Conservation (phyloP, 305 asterid genomes). For the Nicotiana rustica region DNA sequence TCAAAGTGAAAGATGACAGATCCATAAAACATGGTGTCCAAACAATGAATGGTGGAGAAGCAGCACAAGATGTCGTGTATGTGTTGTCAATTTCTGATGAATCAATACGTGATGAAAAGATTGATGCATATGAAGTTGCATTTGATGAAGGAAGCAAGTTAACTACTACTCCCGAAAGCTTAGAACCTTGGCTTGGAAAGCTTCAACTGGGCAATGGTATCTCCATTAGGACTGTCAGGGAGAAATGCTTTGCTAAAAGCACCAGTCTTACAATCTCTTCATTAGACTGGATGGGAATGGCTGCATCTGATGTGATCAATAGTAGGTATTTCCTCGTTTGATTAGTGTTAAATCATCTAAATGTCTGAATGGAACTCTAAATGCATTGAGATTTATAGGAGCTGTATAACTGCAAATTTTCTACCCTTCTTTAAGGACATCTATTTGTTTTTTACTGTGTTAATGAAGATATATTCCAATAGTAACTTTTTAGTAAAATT, state of each 20-base stretch:
- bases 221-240: constrained; percentile 53
- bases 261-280: constrained; percentile 59
- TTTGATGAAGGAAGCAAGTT: constrained; percentile 56
- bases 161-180: constrained; percentile 46
- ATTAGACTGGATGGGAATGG: constrained; percentile 94
- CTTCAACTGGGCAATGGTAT: constrained; percentile 72
- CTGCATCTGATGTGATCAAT: constrained; percentile 75
- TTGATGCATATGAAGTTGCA: constrained; percentile 65
- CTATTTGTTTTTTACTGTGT: not conserved
- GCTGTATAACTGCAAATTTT: not conserved
- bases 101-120: constrained; percentile 48
- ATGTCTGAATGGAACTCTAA: constrained; percentile 3
- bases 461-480: constrained; percentile 1
- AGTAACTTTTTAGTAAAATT: not conserved
- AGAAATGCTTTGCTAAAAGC: constrained; percentile 46
- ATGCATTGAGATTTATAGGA: constrained; percentile 7
- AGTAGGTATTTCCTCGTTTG: constrained; percentile 65
- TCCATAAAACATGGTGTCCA: constrained; percentile 55
- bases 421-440: not conserved
- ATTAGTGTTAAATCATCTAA: constrained; percentile 3
- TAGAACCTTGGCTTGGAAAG: constrained; percentile 66
- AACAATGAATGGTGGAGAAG: constrained; percentile 60
- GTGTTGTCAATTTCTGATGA: constrained; percentile 71
- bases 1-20: constrained; percentile 54
- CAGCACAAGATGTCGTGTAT: constrained; percentile 67